Evolutionary conservation across 2,329 filamentous ascomycete species (phyloP).

Genomic region (Penicillium brevicompactum): DNA sequence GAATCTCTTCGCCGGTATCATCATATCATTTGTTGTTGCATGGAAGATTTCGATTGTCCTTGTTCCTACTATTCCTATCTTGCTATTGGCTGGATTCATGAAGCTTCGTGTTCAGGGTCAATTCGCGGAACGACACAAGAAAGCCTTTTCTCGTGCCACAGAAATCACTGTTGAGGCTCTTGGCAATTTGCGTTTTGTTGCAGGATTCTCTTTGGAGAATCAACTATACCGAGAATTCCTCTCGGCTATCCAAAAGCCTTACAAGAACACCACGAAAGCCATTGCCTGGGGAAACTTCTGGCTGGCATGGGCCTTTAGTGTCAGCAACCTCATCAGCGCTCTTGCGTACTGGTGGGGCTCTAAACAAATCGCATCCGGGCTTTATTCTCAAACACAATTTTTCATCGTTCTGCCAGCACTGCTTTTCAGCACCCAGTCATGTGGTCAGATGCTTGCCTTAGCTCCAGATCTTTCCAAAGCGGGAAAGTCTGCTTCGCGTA

Average conservation of each 20-base stretch:
- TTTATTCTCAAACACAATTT: conserved; percentile 67
- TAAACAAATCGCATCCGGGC: conserved; percentile 65
- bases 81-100: conserved; percentile 70
- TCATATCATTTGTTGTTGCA: conserved; percentile 65
- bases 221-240: not conserved
- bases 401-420: conserved; percentile 73
- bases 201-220: conserved; percentile 47
- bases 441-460: conserved; percentile 73
- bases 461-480: conserved; percentile 73
- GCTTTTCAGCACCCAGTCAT: conserved; percentile 71
- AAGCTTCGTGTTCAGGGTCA: conserved; percentile 60
- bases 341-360: conserved; percentile 81
- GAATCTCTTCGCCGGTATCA: conserved; percentile 68
- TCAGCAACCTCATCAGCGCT: conserved; percentile 69
- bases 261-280: conserved; percentile 49
- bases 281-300: conserved; percentile 49
- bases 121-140: conserved; percentile 58
- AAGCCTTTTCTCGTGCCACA: conserved; percentile 53
- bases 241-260: not conserved
- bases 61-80: conserved; percentile 67
- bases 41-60: conserved; percentile 77
- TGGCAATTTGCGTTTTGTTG: conserved; percentile 54
- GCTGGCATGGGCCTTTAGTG: conserved; percentile 44
- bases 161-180: conserved; percentile 56
- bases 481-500: conserved; percentile 59